Conservation (phyloP, 805 yeast genomes). For the Yueomyces sp. region DNA sequence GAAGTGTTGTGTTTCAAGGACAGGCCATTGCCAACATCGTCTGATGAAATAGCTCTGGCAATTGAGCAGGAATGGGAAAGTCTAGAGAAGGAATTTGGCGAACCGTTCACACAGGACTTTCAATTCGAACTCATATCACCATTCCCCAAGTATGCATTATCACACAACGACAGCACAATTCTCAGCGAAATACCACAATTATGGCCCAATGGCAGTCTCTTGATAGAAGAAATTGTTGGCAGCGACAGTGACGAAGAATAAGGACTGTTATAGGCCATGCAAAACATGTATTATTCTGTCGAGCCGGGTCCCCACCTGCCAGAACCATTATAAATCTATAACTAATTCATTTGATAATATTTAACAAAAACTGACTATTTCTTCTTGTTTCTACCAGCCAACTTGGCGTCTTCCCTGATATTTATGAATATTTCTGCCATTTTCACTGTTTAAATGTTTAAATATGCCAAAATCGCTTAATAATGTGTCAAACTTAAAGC, state of each 20-base stretch:
- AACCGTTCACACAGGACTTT: constrained; percentile 22
- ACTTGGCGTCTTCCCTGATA: no score
- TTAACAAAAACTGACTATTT: no score
- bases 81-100: constrained; percentile 2
- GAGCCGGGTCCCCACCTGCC: no score
- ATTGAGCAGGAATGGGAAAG: constrained; percentile 8
- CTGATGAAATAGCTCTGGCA: constrained; percentile 2
- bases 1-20: constrained; percentile 12
- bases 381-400: no score
- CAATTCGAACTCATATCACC: constrained; percentile 49
- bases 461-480: no score
- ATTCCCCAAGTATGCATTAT: constrained; percentile 44
- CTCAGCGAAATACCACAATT: constrained; percentile 33
- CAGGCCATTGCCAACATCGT: constrained; percentile 4
- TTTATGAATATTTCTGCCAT: no score
- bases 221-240: constrained; percentile 33
- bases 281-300: no score
- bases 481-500: no score
- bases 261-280: neutral
- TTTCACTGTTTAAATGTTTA: no score
- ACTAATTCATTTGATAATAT: no score
- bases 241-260: constrained; percentile 1
- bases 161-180: constrained; percentile 13
- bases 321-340: no score
- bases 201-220: constrained; percentile 62